phyloP scores from a whole-genome alignment of 192 early-diverging fungal genomes.

The Gigaspora rosea region DNA sequence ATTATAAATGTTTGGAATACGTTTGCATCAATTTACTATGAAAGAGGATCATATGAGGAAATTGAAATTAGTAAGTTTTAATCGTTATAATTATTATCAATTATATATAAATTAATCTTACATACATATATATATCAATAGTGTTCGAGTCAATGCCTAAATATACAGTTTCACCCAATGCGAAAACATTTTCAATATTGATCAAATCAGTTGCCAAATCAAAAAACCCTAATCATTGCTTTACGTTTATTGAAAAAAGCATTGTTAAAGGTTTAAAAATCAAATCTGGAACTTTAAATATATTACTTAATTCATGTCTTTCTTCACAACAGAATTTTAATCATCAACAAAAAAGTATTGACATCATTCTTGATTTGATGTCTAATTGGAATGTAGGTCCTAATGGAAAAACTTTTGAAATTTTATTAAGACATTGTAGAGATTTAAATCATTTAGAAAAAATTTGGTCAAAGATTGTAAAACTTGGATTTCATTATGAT shows the following conservation, averaged over 20 bases:
- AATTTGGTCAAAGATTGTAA: slow-evolving; percentile 12
- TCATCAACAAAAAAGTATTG: background rate
- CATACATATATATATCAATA: background rate
- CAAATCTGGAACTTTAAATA: slow-evolving; percentile 1
- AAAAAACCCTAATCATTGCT: slow-evolving; percentile 1
- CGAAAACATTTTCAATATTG: background rate
- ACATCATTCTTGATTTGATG: slow-evolving; percentile 3
- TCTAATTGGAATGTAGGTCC: slow-evolving; percentile 1
- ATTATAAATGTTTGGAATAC: slow-evolving; percentile 25
- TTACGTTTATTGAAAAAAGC: slow-evolving; percentile 2
- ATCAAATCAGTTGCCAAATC: slow-evolving; percentile 9
- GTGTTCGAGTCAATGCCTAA: slow-evolving; percentile 3
- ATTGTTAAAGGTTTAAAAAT: background rate
- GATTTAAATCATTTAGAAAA: background rate
- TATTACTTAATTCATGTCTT: background rate
- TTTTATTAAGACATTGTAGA: slow-evolving; percentile 19
- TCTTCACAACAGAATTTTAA: background rate
- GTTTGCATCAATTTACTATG: background rate
- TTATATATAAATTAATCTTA: background rate
- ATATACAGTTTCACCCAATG: background rate
- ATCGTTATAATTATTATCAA: background rate
- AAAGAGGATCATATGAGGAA: background rate
- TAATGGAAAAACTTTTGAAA: slow-evolving; percentile 18
- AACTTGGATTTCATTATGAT: background rate
- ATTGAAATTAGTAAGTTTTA: slow-evolving; percentile 2